Base-by-base conservation (phyloP, 2,329 filamentous ascomycete genomes). In the Microascus cirrosus region DNA sequence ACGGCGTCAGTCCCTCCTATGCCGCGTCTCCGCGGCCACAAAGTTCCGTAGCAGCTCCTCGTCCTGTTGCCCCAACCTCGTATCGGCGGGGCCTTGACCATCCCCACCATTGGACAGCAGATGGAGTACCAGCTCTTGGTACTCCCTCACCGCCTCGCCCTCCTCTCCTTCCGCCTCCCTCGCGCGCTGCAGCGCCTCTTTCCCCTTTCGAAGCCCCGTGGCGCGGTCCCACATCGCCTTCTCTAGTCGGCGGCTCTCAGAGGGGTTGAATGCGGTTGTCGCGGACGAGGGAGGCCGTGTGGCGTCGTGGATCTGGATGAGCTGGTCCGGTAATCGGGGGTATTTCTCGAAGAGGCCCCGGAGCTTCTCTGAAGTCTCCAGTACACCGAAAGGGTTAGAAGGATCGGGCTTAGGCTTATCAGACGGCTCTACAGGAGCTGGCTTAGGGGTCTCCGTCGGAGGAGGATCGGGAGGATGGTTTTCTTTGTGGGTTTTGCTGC, bases 81-180 rank as follows among this genome's bases (percentile, higher is more conserved):
- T 70, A 61, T 76, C 71, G 50, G 80, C 65, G 6, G 73, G 51
- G 7, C 39, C 28, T 8, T 68, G 68, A 7, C 70, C 66, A 28
- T 74, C 69, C 3, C 63, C 51, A 1, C 52, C 56, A 12, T n/a
- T 36, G 5, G 56, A 28, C 58, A 83, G 70, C 36, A 83, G 68
- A 58, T 77, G 72, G 54, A 78, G 64, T 20, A 86, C 74, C 24
- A 85, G 70, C 60, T 81, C 79, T 53, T 77, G 79, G 64, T 83
- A 87, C 67, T 85, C 83, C 56, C 78, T 72, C 34, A 87, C 72
- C 4, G 74, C 83, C 62, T 85, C 81, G 34, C 81, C 81, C 59
- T 78, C 78, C 62, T 78, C 75, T n/a, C 77, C 74, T 1, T 76
- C 73, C 34, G 75, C 73, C 35, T 72, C 71, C 59, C 79, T 73